These are phyloP conservation scores for Amphicarpaea edgeworthii DNA, from an alignment of 306 rosid genomes.

Conservation along the genomic window DNA sequence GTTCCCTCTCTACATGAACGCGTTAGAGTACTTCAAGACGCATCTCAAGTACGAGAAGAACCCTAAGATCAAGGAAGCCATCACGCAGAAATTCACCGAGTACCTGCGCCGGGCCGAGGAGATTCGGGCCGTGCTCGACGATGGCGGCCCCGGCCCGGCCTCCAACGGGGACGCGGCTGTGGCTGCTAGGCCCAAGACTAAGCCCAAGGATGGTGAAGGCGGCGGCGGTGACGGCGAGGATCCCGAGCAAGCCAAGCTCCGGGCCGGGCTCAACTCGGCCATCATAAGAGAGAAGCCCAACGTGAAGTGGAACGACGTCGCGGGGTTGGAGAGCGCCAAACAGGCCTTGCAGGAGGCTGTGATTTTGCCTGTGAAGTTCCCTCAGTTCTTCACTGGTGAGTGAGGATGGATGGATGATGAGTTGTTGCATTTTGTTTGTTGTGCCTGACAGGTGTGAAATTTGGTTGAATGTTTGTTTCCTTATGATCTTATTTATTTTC, in stretches of 20 bases:
- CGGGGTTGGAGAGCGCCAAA: conserved; percentile 94
- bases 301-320: conserved; percentile 98
- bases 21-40: conserved; percentile 92
- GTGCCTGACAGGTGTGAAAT: neutral
- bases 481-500: conserved; percentile 21
- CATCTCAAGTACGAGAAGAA: conserved; percentile 97
- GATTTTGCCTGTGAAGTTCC: conserved; percentile 92
- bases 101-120: conserved; percentile 98
- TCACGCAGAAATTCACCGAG: conserved; percentile 94
- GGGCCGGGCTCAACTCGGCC: conserved; percentile 90
- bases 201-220: conserved; percentile 83
- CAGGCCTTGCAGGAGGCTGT: conserved; percentile 99
- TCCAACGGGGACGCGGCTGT: conserved; percentile 95
- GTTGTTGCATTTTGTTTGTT: conserved; percentile 30
- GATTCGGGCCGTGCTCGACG: conserved; percentile 86
- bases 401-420: conserved; percentile 43
- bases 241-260: conserved; percentile 89
- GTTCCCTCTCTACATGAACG: conserved; percentile 94
- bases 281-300: conserved; percentile 93
- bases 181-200: conserved; percentile 84
- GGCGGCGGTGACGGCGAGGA: conserved; percentile 76
- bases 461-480: conserved; percentile 8
- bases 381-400: conserved; percentile 91
- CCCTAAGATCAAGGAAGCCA: conserved; percentile 94
- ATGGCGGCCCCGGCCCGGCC: conserved; percentile 90